Evolutionary conservation across 805 yeast species (phyloP).

Genomic region (Monosporozyma yasuniensis): DNA sequence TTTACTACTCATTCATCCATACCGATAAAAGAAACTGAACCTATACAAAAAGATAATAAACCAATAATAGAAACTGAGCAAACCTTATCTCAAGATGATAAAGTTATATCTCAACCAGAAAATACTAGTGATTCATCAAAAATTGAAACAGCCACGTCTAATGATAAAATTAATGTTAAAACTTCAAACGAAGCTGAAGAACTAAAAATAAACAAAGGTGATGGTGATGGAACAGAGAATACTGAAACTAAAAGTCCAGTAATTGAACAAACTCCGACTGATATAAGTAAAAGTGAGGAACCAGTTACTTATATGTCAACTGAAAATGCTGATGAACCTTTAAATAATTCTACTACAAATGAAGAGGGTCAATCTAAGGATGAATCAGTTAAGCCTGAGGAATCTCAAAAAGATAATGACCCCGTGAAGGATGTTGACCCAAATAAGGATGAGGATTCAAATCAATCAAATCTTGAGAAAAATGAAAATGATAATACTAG

Average conservation of each 20-base stretch:
- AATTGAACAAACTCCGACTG: neutral
- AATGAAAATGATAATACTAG: neutral
- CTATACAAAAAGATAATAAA: neutral
- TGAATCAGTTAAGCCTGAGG: too few species aligned
- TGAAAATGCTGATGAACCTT: neutral
- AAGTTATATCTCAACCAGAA: neutral
- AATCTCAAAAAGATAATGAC: too few species aligned
- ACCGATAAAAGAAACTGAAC: constrained; percentile 1
- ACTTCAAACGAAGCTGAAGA: neutral
- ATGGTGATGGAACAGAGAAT: neutral
- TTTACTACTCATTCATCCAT: neutral
- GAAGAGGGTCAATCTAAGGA: too few species aligned
- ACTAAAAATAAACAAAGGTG: neutral
- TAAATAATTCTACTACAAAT: too few species aligned
- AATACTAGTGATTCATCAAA: neutral
- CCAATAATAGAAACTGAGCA: neutral
- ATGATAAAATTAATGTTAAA: neutral
- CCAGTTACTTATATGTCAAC: too few species aligned
- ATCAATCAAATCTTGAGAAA: neutral
- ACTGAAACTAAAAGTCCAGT: neutral
- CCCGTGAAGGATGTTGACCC: too few species aligned
- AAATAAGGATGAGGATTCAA: neutral
- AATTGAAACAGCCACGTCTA: neutral
- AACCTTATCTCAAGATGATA: too few species aligned
- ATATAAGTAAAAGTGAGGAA: too few species aligned